Conservation (phyloP, 345 rosid genomes). For the Ailanthus altissimus region DNA sequence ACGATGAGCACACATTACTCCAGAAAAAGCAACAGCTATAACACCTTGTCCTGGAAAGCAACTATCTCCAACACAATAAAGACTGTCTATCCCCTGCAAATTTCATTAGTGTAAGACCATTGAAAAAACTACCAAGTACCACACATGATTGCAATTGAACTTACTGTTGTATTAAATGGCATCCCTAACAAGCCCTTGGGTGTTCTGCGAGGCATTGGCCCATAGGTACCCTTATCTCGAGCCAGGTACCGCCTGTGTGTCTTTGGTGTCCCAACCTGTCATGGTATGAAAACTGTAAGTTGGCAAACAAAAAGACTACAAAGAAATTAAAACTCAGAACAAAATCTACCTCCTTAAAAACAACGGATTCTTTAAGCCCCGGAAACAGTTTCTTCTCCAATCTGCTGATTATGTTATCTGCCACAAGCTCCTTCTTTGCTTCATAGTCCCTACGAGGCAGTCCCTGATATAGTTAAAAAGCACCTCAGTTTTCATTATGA, state of each 20-base stretch:
- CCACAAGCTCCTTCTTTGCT: constrained; percentile 69
- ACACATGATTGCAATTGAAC: constrained; percentile 20
- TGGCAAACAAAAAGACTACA: background rate
- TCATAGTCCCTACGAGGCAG: constrained; percentile 73
- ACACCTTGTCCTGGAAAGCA: constrained; percentile 99
- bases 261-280: constrained; percentile 86
- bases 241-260: constrained; percentile 89
- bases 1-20: constrained; percentile 95
- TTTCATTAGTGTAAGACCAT: constrained; percentile 22
- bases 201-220: constrained; percentile 82
- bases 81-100: constrained; percentile 68
- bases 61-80: constrained; percentile 97
- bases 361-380: constrained; percentile 71
- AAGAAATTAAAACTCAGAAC: background rate
- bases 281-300: background rate
- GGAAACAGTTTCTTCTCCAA: constrained; percentile 84
- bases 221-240: constrained; percentile 84
- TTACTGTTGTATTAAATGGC: constrained; percentile 94
- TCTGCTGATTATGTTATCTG: constrained; percentile 66
- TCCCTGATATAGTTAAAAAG: constrained; percentile 45
- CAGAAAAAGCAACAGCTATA: constrained; percentile 95
- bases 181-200: constrained; percentile 96
- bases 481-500: constrained; percentile 6
- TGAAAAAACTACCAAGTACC: background rate
- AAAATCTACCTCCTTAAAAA: constrained; percentile 68